These are phyloP conservation scores for Cladosporium sp. DNA, from an alignment of 2,329 filamentous ascomycete species.

Conservation along the genomic window DNA sequence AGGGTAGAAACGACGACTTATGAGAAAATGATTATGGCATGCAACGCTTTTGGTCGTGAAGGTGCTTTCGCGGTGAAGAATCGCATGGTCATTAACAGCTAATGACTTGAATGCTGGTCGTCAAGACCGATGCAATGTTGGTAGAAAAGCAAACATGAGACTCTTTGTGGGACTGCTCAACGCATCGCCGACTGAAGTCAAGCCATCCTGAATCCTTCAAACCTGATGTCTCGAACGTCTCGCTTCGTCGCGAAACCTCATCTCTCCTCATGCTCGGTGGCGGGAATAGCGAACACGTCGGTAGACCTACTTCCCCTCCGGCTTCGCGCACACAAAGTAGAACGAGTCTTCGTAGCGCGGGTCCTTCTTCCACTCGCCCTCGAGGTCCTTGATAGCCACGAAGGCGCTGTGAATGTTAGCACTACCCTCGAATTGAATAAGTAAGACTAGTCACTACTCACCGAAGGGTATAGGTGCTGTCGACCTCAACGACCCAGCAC, in stretches of 20 bases:
- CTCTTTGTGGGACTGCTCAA: neutral
- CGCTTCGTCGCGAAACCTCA: neutral
- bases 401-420: slow-evolving; percentile 30
- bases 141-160: neutral
- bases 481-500: slow-evolving; percentile 39
- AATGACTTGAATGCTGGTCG: neutral
- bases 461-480: slow-evolving; percentile 35
- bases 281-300: neutral
- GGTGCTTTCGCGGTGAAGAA: neutral
- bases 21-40: neutral
- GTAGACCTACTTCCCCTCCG: slow-evolving; percentile 11
- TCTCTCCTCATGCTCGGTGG: neutral
- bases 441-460: slow-evolving; percentile 26
- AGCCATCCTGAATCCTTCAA: neutral
- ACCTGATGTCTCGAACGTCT: neutral
- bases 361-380: slow-evolving; percentile 38
- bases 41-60: neutral
- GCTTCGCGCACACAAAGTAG: slow-evolving; percentile 31
- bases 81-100: neutral
- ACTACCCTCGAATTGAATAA: neutral
- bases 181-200: neutral
- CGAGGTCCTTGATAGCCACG: slow-evolving; percentile 36
- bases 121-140: neutral
- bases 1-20: neutral
- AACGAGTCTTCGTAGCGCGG: slow-evolving; percentile 35